Evolutionary conservation across 768 basidiomycete species (phyloP).

Genomic region (Suillus clintonianus): DNA sequence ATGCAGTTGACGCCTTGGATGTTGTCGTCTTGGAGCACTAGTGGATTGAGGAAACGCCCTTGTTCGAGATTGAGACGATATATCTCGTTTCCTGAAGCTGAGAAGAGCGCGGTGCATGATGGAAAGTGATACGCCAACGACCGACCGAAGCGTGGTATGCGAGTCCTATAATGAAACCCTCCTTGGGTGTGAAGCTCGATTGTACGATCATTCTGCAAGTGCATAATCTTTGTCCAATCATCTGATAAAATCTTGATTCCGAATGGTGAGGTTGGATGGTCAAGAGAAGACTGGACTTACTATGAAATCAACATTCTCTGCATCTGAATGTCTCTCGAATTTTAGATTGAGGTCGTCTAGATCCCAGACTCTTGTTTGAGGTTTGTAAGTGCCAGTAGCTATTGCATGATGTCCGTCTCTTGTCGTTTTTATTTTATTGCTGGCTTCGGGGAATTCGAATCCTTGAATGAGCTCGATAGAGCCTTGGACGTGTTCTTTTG

Average conservation of each 20-base stretch:
- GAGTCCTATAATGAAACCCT: slow-evolving; percentile 88
- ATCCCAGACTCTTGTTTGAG: slow-evolving; percentile 96
- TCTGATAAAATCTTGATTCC: slow-evolving; percentile 80
- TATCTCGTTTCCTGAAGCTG: slow-evolving; percentile 83
- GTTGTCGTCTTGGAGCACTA: slow-evolving; percentile 57
- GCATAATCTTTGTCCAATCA: slow-evolving; percentile 99
- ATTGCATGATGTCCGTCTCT: slow-evolving; percentile 90
- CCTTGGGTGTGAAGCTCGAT: slow-evolving; percentile 93
- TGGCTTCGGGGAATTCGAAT: slow-evolving; percentile 97
- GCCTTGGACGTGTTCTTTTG: slow-evolving; percentile 76
- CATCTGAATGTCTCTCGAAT: slow-evolving; percentile 94
- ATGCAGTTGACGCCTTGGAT: slow-evolving; percentile 87
- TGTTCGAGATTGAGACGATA: slow-evolving; percentile 95
- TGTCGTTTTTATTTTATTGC: slow-evolving; percentile 88
- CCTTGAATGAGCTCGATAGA: slow-evolving; percentile 91
- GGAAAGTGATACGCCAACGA: slow-evolving; percentile 91
- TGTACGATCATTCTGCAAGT: slow-evolving; percentile 94
- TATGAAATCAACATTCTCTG: slow-evolving; percentile 97
- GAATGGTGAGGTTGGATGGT: background rate
- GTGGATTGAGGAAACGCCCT: slow-evolving; percentile 87
- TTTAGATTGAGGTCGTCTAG: slow-evolving; percentile 89
- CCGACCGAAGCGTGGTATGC: slow-evolving; percentile 94
- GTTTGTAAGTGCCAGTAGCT: slow-evolving; percentile 97
- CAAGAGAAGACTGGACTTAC: slow-evolving; percentile 45
- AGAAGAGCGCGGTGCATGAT: slow-evolving; percentile 87